A percentile compares a stretch with the other conserved stretches of the same genome.
These are phyloP conservation scores for Purpureocillium lavendulum DNA, from an alignment of 2,329 filamentous ascomycete genomes.

Conservation along the genomic window DNA sequence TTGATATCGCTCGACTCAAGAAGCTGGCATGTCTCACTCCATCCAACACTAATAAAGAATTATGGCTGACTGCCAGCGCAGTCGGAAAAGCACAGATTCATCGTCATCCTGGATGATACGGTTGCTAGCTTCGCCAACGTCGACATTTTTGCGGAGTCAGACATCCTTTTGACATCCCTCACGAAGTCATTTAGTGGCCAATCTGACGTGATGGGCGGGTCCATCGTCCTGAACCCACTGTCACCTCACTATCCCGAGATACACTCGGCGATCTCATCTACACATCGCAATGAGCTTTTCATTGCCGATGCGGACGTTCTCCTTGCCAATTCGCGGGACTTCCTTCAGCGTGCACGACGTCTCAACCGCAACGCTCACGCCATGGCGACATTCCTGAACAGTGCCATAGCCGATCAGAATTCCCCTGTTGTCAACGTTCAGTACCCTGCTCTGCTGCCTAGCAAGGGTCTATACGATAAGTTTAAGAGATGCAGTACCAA, in stretches of 20 bases:
- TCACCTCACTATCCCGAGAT: constrained; percentile 31
- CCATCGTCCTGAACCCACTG: constrained; percentile 37
- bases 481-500: constrained; percentile 26
- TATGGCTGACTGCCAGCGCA: too few species aligned
- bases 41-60: too few species aligned
- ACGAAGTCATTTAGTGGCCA: constrained; percentile 52
- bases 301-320: constrained; percentile 36
- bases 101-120: constrained; percentile 40
- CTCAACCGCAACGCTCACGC: constrained; percentile 36
- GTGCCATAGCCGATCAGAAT: constrained; percentile 14
- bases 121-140: constrained; percentile 38
- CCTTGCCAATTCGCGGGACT: constrained; percentile 34
- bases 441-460: constrained; percentile 32
- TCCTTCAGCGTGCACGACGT: constrained; percentile 26
- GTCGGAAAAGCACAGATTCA: constrained; percentile 34
- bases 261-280: constrained; percentile 14
- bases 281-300: constrained; percentile 36
- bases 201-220: constrained; percentile 45
- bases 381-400: constrained; percentile 30
- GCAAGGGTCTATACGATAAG: constrained; percentile 22
- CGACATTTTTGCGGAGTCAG: constrained; percentile 38
- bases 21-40: too few species aligned
- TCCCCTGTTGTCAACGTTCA: constrained; percentile 30
- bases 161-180: constrained; percentile 42
- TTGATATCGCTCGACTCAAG: constrained; percentile 25